A percentile compares a stretch with the other conserved stretches of the same genome.
Evolutionary conservation across 139 green algal genomes (phyloP).

Genomic region (Parachlorella kessleri): DNA sequence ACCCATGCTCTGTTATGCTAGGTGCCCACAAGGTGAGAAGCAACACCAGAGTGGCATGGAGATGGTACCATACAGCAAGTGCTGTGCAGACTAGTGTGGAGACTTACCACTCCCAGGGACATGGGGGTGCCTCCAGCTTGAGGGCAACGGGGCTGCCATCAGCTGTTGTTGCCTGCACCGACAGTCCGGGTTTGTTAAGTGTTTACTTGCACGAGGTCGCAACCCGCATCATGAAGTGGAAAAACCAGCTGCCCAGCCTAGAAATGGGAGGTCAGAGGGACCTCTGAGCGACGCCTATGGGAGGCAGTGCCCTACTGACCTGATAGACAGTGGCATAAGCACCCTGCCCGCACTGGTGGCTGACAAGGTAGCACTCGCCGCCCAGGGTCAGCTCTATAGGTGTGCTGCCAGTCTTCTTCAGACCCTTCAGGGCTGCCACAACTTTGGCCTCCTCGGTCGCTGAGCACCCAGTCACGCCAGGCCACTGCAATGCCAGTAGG

Average conservation of each 20-base stretch:
- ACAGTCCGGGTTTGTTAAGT: too few species aligned
- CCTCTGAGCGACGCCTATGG: too few species aligned
- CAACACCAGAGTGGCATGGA: background rate
- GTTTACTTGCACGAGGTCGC: too few species aligned
- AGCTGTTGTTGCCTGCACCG: too few species aligned
- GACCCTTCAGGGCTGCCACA: too few species aligned
- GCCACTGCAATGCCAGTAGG: slow-evolving; percentile 28
- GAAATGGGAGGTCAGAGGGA: too few species aligned
- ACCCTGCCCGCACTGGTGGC: slow-evolving; percentile 22
- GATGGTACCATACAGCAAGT: background rate
- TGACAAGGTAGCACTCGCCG: background rate
- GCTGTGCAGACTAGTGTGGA: background rate
- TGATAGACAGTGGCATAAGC: slow-evolving; percentile 36
- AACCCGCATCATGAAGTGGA: too few species aligned
- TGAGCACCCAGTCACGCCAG: slow-evolving; percentile 24
- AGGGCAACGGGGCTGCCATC: slow-evolving; percentile 26
- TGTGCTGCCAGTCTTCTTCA: too few species aligned
- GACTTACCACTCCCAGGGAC: slow-evolving; percentile 55
- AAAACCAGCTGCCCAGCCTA: too few species aligned
- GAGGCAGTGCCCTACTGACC: too few species aligned
- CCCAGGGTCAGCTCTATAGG: slow-evolving; percentile 12
- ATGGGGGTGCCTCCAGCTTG: slow-evolving; percentile 40
- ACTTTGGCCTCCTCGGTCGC: too few species aligned
- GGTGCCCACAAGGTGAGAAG: background rate
- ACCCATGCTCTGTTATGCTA: too few species aligned